A percentile compares a stretch with the other conserved stretches of the same genome.
Evolutionary conservation across 164 flowering plant species (phyloP).

Genomic region (Magnolia changhungtana): DNA sequence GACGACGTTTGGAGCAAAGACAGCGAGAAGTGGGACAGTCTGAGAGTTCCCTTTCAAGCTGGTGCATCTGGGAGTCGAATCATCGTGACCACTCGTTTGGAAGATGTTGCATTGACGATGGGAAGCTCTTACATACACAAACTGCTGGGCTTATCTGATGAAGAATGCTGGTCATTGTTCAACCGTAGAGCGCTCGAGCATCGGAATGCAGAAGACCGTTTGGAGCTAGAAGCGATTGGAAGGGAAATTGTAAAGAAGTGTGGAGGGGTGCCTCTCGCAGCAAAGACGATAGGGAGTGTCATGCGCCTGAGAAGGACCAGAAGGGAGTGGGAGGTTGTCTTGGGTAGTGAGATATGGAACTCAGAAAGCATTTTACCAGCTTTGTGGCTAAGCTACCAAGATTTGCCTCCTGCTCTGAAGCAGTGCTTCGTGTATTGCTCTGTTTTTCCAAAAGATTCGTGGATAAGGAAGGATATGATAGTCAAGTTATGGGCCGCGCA

Average conservation of each 20-base stretch:
- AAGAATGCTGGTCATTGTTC: slow-evolving; percentile 1
- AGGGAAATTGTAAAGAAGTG: slow-evolving; percentile 6
- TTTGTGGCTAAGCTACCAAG: no score
- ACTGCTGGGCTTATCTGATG: background rate
- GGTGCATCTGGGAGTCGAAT: slow-evolving; percentile 6
- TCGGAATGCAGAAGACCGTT: background rate
- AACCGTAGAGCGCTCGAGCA: background rate
- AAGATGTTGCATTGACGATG: background rate
- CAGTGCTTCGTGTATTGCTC: no score
- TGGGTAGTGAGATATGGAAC: background rate
- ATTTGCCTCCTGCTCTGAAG: no score
- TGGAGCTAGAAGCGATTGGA: background rate
- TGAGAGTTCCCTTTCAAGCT: background rate
- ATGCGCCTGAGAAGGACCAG: background rate
- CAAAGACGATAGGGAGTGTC: background rate
- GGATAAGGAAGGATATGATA: no score
- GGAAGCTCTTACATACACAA: background rate
- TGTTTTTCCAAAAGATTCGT: no score
- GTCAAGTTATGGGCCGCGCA: no score
- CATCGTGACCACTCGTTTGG: slow-evolving; percentile 6
- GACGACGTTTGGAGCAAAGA: background rate
- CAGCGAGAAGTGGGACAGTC: background rate
- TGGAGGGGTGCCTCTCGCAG: slow-evolving; percentile 4
- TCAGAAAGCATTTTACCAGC: no score
- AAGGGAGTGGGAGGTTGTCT: background rate